Base-by-base conservation (phyloP, 2,329 filamentous ascomycete species). In the Trichoderma atrobrunneum region DNA sequence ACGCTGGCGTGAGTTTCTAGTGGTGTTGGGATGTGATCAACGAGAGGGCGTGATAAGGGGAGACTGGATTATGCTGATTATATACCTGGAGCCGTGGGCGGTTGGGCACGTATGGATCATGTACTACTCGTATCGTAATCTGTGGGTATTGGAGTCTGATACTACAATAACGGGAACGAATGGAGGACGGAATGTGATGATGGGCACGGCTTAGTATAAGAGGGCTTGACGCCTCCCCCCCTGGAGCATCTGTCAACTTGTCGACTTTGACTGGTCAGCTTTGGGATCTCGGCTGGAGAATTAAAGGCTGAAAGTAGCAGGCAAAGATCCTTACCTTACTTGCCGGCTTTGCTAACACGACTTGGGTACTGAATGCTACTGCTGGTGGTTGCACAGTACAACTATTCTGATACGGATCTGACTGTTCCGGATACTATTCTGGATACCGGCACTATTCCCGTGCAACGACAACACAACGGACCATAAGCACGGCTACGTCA, bases 221-320 rank as follows among this genome's bases (percentile, higher is more conserved):
- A 68, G 43, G 56, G 7, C 63, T 56, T 34, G 28, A 18, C 18
- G 24, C 16, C 36, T 39, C 54, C 54, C 26, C 34, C 26, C 56
- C 65, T 30, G 18, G n/a, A 3, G 21, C 16, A 26, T 2, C 36
- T 34, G 56, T 48, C 65, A 68, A 24, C 54, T 43, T 51, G 30
- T 24, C 16, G 32, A 34, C 21, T 56, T 56, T 60, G 65, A 68
- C 65, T 60, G n/a, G 64, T 57, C 64, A 66, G 21, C 32, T 32
- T 28, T 62, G 12, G 36, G 66, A 62, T 70, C 56, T 70, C 57
- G 39, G 66, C 12, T 59, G 43, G 26, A 63, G 60, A 63, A 63
- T 3, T 16, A 36, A 34, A 54, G 48, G 16, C 43, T 36, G 32
- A 36, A 43, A 12, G 32, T 36, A 36, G 34, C 34, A 34, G 14